phyloP scores from a whole-genome alignment of 768 basidiomycete genomes.

The Mycena vulgaris region DNA sequence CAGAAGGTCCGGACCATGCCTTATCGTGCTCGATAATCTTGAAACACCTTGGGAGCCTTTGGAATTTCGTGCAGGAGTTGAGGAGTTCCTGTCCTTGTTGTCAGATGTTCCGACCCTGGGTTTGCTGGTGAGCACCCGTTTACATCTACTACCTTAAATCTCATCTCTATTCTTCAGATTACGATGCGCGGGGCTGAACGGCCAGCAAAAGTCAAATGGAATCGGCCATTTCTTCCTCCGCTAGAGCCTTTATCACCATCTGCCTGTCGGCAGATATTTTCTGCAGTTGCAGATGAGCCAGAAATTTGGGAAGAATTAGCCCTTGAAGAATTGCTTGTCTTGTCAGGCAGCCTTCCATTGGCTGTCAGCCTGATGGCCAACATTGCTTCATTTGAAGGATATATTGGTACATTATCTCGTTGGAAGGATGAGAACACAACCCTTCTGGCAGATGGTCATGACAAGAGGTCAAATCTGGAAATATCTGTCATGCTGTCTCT shows the following conservation, averaged over 20 bases:
- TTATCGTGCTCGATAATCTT: constrained; percentile 27
- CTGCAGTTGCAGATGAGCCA: constrained; percentile 11
- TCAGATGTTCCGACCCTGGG: constrained; percentile 18
- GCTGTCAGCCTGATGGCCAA: constrained; percentile 17
- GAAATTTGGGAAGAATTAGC: not conserved
- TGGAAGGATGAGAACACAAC: constrained; percentile 9
- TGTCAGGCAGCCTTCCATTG: constrained; percentile 15
- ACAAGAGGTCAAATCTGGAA: constrained; percentile 20
- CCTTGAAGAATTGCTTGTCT: not conserved
- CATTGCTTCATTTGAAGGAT: constrained; percentile 17
- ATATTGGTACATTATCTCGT: not conserved
- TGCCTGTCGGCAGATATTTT: constrained; percentile 12
- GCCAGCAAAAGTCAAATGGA: constrained; percentile 16
- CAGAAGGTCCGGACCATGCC: not conserved
- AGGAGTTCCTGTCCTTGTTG: constrained; percentile 25
- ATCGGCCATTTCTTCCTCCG: constrained; percentile 20
- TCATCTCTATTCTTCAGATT: not conserved
- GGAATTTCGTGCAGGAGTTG: constrained; percentile 14
- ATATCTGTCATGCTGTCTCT: constrained; percentile 20
- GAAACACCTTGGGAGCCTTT: too few relatives aligned
- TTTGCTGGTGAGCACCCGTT: constrained; percentile 9
- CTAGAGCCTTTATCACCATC: not conserved
- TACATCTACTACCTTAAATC: not conserved
- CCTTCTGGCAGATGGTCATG: constrained; percentile 9
- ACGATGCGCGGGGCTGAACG: constrained; percentile 28